Conservation (phyloP, 345 rosid genomes). For the Raphanus raphanistrum region DNA sequence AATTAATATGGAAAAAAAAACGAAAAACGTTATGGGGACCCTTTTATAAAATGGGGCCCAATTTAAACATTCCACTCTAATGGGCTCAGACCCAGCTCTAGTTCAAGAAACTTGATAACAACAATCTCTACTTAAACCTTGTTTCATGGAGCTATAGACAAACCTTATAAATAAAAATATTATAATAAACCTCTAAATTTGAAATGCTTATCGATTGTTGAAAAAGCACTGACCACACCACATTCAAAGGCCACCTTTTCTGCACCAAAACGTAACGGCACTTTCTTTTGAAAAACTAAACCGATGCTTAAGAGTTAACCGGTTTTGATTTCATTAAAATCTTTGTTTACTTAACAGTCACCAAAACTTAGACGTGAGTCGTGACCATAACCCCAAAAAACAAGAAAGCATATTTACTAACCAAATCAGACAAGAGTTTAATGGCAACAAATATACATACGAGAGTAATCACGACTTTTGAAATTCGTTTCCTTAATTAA, state of each 20-base stretch:
- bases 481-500: constrained; percentile 3
- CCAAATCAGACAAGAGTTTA: neutral
- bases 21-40: no score
- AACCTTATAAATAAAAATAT: no score
- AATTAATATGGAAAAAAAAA: no score
- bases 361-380: neutral
- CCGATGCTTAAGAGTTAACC: constrained; percentile 7
- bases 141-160: neutral
- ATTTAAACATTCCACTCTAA: no score
- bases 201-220: constrained; percentile 23
- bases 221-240: constrained; percentile 29
- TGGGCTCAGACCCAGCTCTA: no score
- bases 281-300: constrained; percentile 14
- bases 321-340: neutral
- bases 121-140: neutral
- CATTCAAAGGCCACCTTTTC: constrained; percentile 10
- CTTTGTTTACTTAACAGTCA: neutral
- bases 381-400: neutral
- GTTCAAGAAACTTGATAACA: neutral
- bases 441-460: neutral
- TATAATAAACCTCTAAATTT: no score
- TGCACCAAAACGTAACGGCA: constrained; percentile 26
- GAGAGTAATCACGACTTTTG: neutral
- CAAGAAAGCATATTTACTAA: neutral
- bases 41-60: no score